phyloP scores from a whole-genome alignment of 352 stramenopile genomes.

The Pythium aquatile region DNA sequence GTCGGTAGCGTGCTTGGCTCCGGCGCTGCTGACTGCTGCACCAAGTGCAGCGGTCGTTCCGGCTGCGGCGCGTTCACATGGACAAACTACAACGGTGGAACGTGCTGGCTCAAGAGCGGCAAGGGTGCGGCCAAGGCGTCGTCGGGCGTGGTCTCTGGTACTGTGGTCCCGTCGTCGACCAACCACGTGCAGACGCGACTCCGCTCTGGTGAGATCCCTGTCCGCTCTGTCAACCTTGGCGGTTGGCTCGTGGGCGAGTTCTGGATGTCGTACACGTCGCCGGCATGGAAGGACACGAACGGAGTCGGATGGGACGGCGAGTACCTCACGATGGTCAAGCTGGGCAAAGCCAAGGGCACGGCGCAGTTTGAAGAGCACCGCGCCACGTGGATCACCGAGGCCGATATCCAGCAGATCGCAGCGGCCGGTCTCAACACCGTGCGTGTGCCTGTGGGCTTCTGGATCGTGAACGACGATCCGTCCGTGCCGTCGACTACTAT shows the following conservation, averaged over 20 bases:
- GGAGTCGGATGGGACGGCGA: slow-evolving; percentile 17
- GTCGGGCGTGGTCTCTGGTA: slow-evolving; percentile 6
- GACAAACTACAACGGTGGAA: slow-evolving; percentile 50
- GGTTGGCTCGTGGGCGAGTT: slow-evolving; percentile 32
- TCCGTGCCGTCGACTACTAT: neutral
- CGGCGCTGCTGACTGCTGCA: slow-evolving; percentile 19
- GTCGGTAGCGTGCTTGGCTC: slow-evolving; percentile 10
- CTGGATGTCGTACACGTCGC: slow-evolving; percentile 56
- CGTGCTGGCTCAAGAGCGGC: slow-evolving; percentile 53
- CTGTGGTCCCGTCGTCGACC: neutral
- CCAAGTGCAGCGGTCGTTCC: slow-evolving; percentile 5
- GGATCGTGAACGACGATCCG: slow-evolving; percentile 38
- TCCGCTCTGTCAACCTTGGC: slow-evolving; percentile 60
- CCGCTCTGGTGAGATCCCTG: slow-evolving; percentile 20
- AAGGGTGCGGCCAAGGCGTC: neutral
- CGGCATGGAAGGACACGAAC: slow-evolving; percentile 48
- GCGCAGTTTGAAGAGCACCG: neutral
- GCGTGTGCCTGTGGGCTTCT: slow-evolving; percentile 44
- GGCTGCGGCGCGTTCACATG: slow-evolving; percentile 32
- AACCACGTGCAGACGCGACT: slow-evolving; percentile 26
- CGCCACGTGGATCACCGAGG: slow-evolving; percentile 40
- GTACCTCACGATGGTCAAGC: neutral
- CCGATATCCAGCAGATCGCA: slow-evolving; percentile 22
- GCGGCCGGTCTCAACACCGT: slow-evolving; percentile 31
- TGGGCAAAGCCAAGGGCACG: neutral